Evolutionary conservation across 139 green algal species (phyloP).

Genomic region (Chlorella sp.): DNA sequence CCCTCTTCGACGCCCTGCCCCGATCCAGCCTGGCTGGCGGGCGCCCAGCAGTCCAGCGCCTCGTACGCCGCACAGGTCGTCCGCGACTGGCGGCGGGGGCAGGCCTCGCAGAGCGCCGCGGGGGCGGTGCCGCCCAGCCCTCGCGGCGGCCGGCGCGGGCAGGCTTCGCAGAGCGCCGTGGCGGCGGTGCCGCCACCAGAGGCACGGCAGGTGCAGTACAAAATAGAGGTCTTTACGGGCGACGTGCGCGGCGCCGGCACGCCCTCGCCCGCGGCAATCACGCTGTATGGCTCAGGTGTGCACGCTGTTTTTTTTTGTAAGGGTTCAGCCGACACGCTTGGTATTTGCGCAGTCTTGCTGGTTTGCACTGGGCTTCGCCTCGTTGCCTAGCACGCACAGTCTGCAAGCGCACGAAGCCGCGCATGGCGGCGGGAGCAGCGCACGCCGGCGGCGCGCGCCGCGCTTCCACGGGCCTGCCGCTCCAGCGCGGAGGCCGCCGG

Average conservation of each 20-base stretch:
- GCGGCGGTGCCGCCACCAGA: conserved; percentile 4
- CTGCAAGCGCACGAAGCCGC: too few species aligned
- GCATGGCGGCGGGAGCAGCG: too few species aligned
- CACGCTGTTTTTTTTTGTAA: neutral
- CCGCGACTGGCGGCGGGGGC: too few species aligned
- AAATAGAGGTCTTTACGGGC: conserved; percentile 71
- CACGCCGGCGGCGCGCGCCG: neutral
- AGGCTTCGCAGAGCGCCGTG: too few species aligned
- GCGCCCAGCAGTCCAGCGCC: too few species aligned
- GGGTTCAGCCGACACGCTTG: neutral
- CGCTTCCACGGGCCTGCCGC: neutral
- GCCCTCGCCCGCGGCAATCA: conserved; percentile 33
- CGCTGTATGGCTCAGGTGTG: conserved; percentile 37
- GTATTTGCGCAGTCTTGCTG: neutral
- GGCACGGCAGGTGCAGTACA: conserved; percentile 19
- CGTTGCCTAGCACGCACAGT: neutral
- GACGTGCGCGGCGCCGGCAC: conserved; percentile 82
- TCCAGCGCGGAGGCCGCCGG: too few species aligned
- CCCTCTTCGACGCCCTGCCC: too few species aligned
- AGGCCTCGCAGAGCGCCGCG: too few species aligned
- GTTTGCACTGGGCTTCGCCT: neutral
- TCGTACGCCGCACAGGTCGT: too few species aligned
- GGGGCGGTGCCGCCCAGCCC: too few species aligned
- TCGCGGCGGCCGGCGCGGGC: too few species aligned
- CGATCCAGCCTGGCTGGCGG: too few species aligned